Evolutionary conservation across 2,329 filamentous ascomycete species (phyloP), one percentile per base, ranked within the genome.

Genomic region (Stachybotrys chlorohalonatus): DNA sequence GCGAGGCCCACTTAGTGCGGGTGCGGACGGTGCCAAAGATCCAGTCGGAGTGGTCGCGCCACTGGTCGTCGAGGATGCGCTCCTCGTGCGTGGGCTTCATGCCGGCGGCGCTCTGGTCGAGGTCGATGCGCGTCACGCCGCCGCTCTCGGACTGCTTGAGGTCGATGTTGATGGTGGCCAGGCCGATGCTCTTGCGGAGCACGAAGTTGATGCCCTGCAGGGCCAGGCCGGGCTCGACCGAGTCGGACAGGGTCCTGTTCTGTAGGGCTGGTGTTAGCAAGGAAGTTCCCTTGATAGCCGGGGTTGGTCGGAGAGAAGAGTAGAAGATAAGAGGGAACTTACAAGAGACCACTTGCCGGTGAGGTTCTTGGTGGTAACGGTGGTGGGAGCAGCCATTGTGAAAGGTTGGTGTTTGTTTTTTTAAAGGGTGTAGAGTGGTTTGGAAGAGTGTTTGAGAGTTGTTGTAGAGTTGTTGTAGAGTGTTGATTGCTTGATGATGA

Each of bases 161-260:
- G 57, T 79, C 68, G 58, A 92, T 79, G 42, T 82, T 86, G 53
- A 96, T 73, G 49, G 83, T 86, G 36, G 89, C 87, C 36, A 84
- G 68, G 61, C 76, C 71, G 68, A 95, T 83, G 57, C 81, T 83
- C 74, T 86, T 91, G 71, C 90, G 89, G 52, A 80, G 79, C 52
- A 92, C 62, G 81, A 82, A 93, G 69, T 82, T 75, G 57, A 90
- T 75, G 66, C 85, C 85, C 77, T 91, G 87, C 64, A 93, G 79
- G 52, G 78, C 66, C 56, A 96, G 84, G 58, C 87, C 81, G 1
- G 83, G 75, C 57, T 91, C 87, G 51, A 84, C 74, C 60, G 78
- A 73, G 70, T 87, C 85, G 56, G 88, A 91, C 61, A 91, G 76
- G 58, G 75, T 72, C 68, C 88, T 87, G 79, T 94, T 92, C 89